These are phyloP conservation scores for Panicum virgatum DNA, from an alignment of 202 grass and related monocot species.

Conservation along the genomic window DNA sequence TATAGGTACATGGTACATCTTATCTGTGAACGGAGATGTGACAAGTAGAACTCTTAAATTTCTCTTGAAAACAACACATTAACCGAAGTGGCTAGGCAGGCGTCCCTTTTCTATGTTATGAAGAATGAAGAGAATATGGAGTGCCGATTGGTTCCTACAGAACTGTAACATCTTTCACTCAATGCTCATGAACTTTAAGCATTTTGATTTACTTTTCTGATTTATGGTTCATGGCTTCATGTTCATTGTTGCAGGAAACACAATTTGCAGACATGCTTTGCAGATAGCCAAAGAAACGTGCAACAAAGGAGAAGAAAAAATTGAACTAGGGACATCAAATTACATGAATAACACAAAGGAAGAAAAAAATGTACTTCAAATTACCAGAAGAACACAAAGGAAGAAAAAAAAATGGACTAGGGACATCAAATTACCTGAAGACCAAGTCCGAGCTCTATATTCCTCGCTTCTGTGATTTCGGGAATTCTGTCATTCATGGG, in stretches of 20 bases:
- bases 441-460: constrained; percentile 98
- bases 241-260: neutral
- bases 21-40: neutral
- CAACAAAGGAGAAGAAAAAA: neutral
- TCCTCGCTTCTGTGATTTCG: constrained; percentile 96
- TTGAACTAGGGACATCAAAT: neutral
- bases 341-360: no score
- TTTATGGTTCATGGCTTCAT: neutral
- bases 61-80: neutral
- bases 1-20: neutral
- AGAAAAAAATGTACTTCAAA: neutral
- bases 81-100: neutral
- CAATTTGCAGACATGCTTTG: constrained; percentile 8
- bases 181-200: neutral
- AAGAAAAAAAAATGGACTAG: neutral
- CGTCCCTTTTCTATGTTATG: neutral
- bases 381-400: constrained; percentile 67
- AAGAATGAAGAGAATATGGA: neutral
- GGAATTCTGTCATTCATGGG: constrained; percentile 82
- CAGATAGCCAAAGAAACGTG: neutral
- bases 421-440: constrained; percentile 67
- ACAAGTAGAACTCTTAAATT: neutral
- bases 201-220: neutral
- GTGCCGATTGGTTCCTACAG: neutral
- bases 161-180: neutral